Evolutionary conservation across 768 basidiomycete species (phyloP).

Genomic region (Leccinellum rugosiceps): DNA sequence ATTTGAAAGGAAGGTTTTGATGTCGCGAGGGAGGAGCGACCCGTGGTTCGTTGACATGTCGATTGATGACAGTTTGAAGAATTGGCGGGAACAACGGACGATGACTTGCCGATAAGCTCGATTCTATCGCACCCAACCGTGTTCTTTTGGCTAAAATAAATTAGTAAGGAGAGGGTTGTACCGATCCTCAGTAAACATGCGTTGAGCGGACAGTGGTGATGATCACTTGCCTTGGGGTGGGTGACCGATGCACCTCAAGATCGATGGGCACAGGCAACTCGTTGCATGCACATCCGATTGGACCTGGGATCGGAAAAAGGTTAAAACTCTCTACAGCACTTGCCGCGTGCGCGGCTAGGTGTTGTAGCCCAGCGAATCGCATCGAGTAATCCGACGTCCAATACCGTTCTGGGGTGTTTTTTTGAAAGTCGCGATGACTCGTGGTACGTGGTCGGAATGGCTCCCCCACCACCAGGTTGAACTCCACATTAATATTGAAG

Average conservation of each 20-base stretch:
- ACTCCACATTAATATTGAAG: background rate
- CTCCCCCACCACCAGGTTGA: background rate
- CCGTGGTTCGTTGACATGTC: slow-evolving; percentile 13
- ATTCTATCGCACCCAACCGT: background rate
- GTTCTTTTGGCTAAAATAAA: background rate
- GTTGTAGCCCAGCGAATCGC: background rate
- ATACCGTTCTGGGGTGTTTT: background rate
- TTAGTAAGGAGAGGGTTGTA: background rate
- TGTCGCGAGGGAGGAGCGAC: slow-evolving; percentile 18
- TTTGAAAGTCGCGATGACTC: background rate
- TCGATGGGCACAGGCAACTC: background rate
- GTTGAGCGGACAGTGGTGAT: background rate
- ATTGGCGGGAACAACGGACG: slow-evolving; percentile 11
- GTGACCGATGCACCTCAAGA: background rate
- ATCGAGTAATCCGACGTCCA: background rate
- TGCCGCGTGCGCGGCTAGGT: slow-evolving; percentile 3
- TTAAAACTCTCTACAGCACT: slow-evolving; percentile 13
- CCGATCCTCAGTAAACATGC: background rate
- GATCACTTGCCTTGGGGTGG: slow-evolving; percentile 3
- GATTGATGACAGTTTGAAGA: slow-evolving; percentile 1
- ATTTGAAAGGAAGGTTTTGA: slow-evolving; percentile 23
- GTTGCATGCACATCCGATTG: background rate
- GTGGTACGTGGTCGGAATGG: background rate
- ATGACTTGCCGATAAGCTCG: slow-evolving; percentile 1
- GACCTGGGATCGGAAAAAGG: slow-evolving; percentile 19